Base-by-base conservation (phyloP, 192 early-diverging fungal species). In the Coemansia sp. region DNA sequence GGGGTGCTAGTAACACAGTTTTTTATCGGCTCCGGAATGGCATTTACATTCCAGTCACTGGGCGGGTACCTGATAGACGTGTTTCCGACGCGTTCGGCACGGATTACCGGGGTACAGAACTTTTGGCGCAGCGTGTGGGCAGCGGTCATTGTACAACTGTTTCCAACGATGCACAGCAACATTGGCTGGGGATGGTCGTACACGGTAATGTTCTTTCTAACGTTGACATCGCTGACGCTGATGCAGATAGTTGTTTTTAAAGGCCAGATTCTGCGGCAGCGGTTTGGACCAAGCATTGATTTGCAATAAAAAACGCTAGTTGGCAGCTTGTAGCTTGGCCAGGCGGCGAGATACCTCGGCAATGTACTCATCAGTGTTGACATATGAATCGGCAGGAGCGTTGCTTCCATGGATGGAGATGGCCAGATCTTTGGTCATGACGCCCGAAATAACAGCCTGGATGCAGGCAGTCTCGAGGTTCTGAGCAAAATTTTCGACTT, bases 351-450 rank as follows among this genome's bases (percentile, higher is more conserved):
- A 87, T 58, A 98, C 85, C 53, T 87, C 84, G 44, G 89, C 83
- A 61, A 98, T 82, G 82, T 94, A 96, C 56, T 91, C 88, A 48
- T 87, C 75, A 26, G 90, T 89, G 71, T 85, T 93, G 50, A 92
- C 88, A 60, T 93, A 98, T 62, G 95, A 88, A 17, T 87, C 79
- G 15, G 89, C 82, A 9, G 46, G 66, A 50, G 88, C 88, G 53
- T 87, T 60, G 41, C 77, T 81, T 63, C 92, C 93, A 59, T 98
- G 87, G 64, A 98, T 98, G 34, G 92, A 82, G 68, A 98, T 80
- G 21, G 96, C 94, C 55, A 98, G 76, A 71, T 98, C 96, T 87
- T 98, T 98, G 73, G 96, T 98, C 96, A 98, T 98, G 47, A 90
- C 76, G 15, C 85, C 83, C 34, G 81, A 82, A 58, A 83, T 80